Base-by-base conservation (phyloP, 352 stramenopile species). In the Pythium aquatile region DNA sequence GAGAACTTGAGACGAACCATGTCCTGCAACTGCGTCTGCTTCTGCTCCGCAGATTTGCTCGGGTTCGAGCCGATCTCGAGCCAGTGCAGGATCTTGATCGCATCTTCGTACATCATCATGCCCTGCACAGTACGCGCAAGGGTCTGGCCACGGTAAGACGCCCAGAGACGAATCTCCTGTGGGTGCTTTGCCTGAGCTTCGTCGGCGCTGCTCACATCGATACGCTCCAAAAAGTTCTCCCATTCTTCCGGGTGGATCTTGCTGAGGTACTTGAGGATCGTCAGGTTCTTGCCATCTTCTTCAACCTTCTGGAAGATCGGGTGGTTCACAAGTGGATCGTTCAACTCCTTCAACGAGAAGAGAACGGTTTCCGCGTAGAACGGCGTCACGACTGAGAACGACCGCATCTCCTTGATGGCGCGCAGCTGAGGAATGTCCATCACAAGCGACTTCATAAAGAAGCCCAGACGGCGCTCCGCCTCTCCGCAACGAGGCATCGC, bases 81-180 rank as follows among this genome's bases (percentile, higher is more conserved):
- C 85, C 85, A 94, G 66, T 94, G 85, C 32, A 94, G 40, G 54
- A 94, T 91, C 73, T 93, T 94, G 63, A 94, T 92, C 24, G 84
- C 84, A 57, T 93, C 84, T 64, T 93, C 83, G 53, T 94, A 94
- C 72, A 93, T 81, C 83, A 93, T 93, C 83, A 94, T 93, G 16
- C 85, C 85, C 51, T 91, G 83, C 30, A 93, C 83, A 1, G 85
- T 93, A 62, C 85, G 82, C 14, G 82, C 77, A 24, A 94, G 70
- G 32, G 85, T 94, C 61, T 94, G 85, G 20, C 83, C 83, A 58
- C 85, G 83, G 72, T 89, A 93, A 42, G 83, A 92, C 8, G 85
- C 83, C 85, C 85, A 94, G 28, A 93, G 53, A 66, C 83, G 82
- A 44, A 94, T 88, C 54, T 92, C 85, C 39, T 88, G 71, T 2